Evolutionary conservation across 73 alveolate species (phyloP).

Genomic region (Paraurostyla sp.): DNA sequence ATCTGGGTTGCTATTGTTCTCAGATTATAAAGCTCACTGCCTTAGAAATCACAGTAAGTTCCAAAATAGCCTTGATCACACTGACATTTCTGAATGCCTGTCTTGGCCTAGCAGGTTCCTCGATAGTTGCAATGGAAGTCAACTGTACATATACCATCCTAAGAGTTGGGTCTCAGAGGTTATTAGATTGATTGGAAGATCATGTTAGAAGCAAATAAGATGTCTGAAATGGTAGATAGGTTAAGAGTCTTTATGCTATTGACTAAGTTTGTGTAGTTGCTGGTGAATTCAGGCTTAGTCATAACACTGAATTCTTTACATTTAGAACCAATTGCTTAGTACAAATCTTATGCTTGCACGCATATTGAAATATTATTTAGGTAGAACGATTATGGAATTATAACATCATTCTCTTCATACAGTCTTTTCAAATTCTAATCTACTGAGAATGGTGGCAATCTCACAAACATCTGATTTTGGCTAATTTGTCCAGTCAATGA

Average conservation of each 20-base stretch:
- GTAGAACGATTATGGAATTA: background rate
- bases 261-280: background rate
- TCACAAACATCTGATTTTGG: background rate
- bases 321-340: slow-evolving; percentile 16
- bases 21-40: background rate
- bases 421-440: background rate
- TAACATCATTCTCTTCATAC: background rate
- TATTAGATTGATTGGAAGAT: slow-evolving; percentile 5
- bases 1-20: slow-evolving; percentile 4
- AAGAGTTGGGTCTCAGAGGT: background rate
- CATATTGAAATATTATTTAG: slow-evolving; percentile 12
- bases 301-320: slow-evolving; percentile 42
- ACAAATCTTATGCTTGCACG: slow-evolving; percentile 50
- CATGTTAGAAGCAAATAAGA: slow-evolving; percentile 35
- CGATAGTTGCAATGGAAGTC: slow-evolving; percentile 53
- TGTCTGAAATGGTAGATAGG: background rate
- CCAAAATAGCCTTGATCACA: slow-evolving; percentile 60
- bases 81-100: slow-evolving; percentile 25
- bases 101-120: slow-evolving; percentile 28
- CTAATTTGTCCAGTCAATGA: background rate
- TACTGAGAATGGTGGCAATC: slow-evolving; percentile 26
- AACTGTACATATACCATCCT: slow-evolving; percentile 33
- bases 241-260: background rate
- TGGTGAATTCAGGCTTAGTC: background rate
- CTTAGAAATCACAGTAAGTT: slow-evolving; percentile 26